Conservation (phyloP, 495 filamentous ascomycete genomes). For the Aspergillus funiculosus region DNA sequence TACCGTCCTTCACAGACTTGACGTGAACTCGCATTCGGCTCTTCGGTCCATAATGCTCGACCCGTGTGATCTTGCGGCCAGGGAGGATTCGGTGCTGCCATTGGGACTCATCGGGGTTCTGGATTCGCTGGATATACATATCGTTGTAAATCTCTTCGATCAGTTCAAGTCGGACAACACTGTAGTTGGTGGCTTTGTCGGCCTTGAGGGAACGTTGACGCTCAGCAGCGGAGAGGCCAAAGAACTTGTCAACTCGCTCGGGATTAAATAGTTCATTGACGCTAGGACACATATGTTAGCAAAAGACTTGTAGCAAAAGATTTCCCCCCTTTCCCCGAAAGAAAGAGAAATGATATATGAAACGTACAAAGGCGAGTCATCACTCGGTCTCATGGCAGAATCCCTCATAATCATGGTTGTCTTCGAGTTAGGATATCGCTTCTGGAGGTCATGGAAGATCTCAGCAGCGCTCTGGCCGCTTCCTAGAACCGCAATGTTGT, state of each 20-base stretch:
- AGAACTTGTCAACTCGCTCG: slow-evolving; percentile 68
- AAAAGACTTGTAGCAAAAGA: not conserved
- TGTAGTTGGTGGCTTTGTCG: slow-evolving; percentile 83
- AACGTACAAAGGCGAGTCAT: slow-evolving; percentile 90
- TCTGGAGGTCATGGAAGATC: slow-evolving; percentile 85
- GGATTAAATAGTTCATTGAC: slow-evolving; percentile 97
- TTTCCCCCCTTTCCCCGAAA: too few relatives aligned
- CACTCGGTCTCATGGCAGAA: slow-evolving; percentile 77
- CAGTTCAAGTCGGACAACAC: slow-evolving; percentile 80
- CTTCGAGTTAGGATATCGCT: slow-evolving; percentile 72
- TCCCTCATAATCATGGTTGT: slow-evolving; percentile 72
- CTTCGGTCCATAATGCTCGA: slow-evolving; percentile 46
- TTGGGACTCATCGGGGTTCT: slow-evolving; percentile 57
- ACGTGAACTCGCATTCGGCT: slow-evolving; percentile 39
- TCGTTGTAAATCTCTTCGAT: slow-evolving; percentile 81
- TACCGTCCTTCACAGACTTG: slow-evolving; percentile 24
- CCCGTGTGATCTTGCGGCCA: slow-evolving; percentile 54
- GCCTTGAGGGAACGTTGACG: slow-evolving; percentile 56
- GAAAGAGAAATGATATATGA: not conserved
- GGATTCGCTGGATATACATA: slow-evolving; percentile 77
- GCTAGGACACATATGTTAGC: slow-evolving; percentile 39
- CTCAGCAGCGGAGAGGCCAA: slow-evolving; percentile 52
- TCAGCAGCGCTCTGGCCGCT: slow-evolving; percentile 91
- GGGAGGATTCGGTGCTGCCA: slow-evolving; percentile 79
- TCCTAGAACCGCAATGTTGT: slow-evolving; percentile 77